Conservation (phyloP, 352 stramenopile species). For the Phytophthora vignae region DNA sequence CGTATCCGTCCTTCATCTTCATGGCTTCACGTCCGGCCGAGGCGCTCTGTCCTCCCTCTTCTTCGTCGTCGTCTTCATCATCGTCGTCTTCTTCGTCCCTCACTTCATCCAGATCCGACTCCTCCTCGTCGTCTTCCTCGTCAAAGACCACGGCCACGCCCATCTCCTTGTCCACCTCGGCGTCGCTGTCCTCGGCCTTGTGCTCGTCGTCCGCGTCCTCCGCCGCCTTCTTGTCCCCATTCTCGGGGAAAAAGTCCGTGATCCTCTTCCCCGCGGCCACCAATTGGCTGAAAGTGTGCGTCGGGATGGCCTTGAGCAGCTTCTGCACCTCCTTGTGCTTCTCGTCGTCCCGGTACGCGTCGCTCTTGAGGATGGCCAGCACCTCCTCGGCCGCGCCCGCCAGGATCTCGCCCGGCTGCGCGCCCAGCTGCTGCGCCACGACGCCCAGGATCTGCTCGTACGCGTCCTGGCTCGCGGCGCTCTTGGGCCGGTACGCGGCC, state of each 20-base stretch:
- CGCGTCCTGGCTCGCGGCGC: constrained; percentile 82
- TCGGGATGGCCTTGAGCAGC: constrained; percentile 84
- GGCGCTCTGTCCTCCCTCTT: constrained; percentile 46
- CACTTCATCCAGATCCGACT: constrained; percentile 94
- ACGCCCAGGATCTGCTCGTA: constrained; percentile 92
- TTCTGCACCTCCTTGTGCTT: constrained; percentile 86
- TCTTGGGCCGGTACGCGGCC: constrained; percentile 90
- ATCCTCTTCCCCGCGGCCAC: constrained; percentile 89
- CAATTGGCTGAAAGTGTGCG: constrained; percentile 81
- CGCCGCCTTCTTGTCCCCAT: constrained; percentile 34
- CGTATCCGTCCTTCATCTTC: constrained; percentile 77
- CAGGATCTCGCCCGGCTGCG: constrained; percentile 93
- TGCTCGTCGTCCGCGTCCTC: constrained; percentile 29
- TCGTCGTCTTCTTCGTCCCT: constrained; percentile 73
- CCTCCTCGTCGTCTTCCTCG: constrained; percentile 96
- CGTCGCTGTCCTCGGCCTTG: constrained; percentile 24
- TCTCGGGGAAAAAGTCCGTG: constrained; percentile 84
- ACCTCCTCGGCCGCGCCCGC: constrained; percentile 93
- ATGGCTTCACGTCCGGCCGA: constrained; percentile 50
- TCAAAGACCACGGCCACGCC: constrained; percentile 98
- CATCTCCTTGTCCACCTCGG: constrained; percentile 97
- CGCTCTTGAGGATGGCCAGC: constrained; percentile 93
- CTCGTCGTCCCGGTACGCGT: constrained; percentile 86
- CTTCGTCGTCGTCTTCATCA: constrained; percentile 66
- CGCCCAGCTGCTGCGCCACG: constrained; percentile 81